Percentiles rank a stretch among this genome's conserved stretches.
Evolutionary conservation across 2,329 filamentous ascomycete genomes (phyloP).

Genomic region (Incumbomyces lentus): DNA sequence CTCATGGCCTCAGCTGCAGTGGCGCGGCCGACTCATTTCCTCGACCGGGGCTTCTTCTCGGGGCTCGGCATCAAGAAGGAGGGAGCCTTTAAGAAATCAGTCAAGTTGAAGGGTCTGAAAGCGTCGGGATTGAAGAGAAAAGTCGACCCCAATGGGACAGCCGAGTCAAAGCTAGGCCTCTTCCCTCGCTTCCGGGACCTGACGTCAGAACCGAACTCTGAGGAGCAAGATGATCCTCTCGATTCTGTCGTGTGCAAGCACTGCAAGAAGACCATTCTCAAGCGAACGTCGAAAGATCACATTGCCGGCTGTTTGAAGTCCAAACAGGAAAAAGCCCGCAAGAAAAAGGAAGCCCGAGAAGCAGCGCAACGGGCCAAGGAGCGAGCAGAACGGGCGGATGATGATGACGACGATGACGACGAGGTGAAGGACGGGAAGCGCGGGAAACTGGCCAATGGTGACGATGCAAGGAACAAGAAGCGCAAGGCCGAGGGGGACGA

Average conservation of each 20-base stretch:
- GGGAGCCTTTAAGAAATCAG: conserved; percentile 28
- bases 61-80: conserved; percentile 37
- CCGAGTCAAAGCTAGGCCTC: not conserved
- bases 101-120: conserved; percentile 34
- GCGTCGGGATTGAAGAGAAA: conserved; percentile 28
- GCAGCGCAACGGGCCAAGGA: conserved; percentile 54
- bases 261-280: conserved; percentile 80
- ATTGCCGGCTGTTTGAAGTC: conserved; percentile 73
- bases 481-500: conserved; percentile 31
- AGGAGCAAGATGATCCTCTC: conserved; percentile 67
- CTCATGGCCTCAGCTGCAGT: not conserved
- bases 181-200: conserved; percentile 14
- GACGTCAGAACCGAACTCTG: conserved; percentile 25
- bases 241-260: conserved; percentile 84
- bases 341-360: conserved; percentile 65
- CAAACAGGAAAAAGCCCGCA: conserved; percentile 71
- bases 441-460: conserved; percentile 14
- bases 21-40: not conserved
- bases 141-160: conserved; percentile 25
- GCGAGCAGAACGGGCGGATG: conserved; percentile 35
- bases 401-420: conserved; percentile 33
- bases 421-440: conserved; percentile 43
- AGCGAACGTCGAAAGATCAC: conserved; percentile 64
- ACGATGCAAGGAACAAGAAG: conserved; percentile 22
- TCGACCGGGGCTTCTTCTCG: conserved; percentile 18